Percentiles rank a stretch among this genome's conserved stretches.
Conservation (phyloP, 2,329 filamentous ascomycete species). For the Colletotrichum sp. region DNA sequence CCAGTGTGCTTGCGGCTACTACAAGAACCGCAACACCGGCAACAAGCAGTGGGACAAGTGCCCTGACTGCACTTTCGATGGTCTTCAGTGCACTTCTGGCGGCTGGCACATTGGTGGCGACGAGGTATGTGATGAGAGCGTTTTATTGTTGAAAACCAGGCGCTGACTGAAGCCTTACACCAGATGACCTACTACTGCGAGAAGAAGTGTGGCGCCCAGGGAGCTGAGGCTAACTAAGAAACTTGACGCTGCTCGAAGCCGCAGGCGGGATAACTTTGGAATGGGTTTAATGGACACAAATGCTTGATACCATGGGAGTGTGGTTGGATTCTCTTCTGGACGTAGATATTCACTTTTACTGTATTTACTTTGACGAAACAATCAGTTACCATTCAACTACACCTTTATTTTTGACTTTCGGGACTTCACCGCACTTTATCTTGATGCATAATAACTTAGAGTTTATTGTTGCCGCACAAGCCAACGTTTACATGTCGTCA, state of each 20-base stretch:
- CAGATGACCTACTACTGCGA: constrained; percentile 23
- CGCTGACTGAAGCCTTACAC: background rate
- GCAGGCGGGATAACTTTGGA: background rate
- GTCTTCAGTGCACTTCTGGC: constrained; percentile 10
- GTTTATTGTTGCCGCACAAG: background rate
- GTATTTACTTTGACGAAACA: background rate
- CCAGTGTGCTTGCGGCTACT: constrained; percentile 15
- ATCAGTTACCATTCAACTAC: background rate
- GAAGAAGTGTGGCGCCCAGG: constrained; percentile 21
- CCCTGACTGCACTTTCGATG: constrained; percentile 19
- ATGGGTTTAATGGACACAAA: background rate
- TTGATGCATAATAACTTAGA: background rate
- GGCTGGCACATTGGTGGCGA: constrained; percentile 22
- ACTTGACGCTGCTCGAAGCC: background rate
- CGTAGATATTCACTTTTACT: background rate
- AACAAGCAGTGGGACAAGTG: constrained; percentile 23
- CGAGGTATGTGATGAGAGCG: background rate
- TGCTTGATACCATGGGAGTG: background rate
- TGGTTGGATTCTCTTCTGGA: background rate
- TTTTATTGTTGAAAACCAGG: background rate
- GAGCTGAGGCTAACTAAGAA: constrained; percentile 15
- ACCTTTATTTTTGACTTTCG: background rate
- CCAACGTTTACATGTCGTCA: background rate
- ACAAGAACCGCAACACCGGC: constrained; percentile 21
- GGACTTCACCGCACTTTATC: background rate